Evolutionary conservation across 345 rosid species (phyloP).

Genomic region (Arabis alpina): DNA sequence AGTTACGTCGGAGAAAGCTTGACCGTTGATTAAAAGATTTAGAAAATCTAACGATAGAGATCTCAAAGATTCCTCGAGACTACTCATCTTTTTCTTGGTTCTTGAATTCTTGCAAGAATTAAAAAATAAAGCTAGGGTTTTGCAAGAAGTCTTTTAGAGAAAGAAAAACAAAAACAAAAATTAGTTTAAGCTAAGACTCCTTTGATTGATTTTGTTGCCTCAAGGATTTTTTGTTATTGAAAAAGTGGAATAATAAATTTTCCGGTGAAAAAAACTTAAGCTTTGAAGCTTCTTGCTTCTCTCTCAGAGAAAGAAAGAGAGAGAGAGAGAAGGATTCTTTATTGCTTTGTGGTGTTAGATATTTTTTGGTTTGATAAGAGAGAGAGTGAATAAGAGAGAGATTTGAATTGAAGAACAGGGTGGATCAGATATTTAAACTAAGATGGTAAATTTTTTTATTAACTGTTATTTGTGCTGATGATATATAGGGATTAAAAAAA

Average conservation of each 20-base stretch:
- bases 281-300: conserved; percentile 30
- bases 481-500: conserved; percentile 3
- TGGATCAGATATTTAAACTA: conserved; percentile 72
- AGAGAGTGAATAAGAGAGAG: conserved; percentile 23
- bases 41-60: conserved; percentile 90
- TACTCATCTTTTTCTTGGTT: conserved; percentile 43
- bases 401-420: conserved; percentile 81
- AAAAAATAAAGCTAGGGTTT: conserved; percentile 38
- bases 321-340: conserved; percentile 56
- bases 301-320: conserved; percentile 28
- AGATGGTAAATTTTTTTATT: conserved; percentile 14
- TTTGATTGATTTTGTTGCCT: conserved; percentile 24
- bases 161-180: not conserved
- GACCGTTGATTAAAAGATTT: conserved; percentile 94
- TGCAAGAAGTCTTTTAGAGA: not conserved
- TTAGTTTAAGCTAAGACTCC: not conserved
- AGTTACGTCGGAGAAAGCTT: conserved; percentile 98
- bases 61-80: conserved; percentile 80
- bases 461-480: conserved; percentile 15
- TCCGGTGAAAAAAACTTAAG: conserved; percentile 16
- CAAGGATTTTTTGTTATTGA: not conserved
- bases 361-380: conserved; percentile 50
- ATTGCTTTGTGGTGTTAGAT: conserved; percentile 50
- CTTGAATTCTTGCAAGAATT: not conserved
- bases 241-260: conserved; percentile 1